phyloP scores from a whole-genome alignment of 495 filamentous ascomycete genomes.

The Echria macrotheca region DNA sequence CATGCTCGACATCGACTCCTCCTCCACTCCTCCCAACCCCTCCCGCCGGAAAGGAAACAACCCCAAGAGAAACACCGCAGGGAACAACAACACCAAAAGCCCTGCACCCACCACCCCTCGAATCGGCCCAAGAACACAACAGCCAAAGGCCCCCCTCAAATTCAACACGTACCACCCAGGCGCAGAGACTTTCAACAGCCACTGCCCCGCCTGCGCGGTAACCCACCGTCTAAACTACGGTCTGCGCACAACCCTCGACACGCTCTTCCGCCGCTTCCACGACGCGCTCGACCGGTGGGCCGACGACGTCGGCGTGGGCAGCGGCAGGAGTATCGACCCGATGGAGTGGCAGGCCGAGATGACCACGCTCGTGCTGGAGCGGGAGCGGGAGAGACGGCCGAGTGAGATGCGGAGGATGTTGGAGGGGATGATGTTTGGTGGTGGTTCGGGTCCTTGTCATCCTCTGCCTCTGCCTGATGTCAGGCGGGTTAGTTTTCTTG shows the following conservation, averaged over 20 bases:
- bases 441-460: no score
- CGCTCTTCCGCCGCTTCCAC: slow-evolving; percentile 5
- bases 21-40: background rate
- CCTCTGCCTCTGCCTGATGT: no score
- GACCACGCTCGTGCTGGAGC: slow-evolving; percentile 13
- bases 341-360: slow-evolving; percentile 39
- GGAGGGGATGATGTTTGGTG: background rate
- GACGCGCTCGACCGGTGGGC: slow-evolving; percentile 24
- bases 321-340: slow-evolving; percentile 17
- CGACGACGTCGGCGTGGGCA: slow-evolving; percentile 27
- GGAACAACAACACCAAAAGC: background rate
- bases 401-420: background rate
- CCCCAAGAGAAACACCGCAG: background rate
- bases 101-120: no score
- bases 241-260: background rate
- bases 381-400: background rate
- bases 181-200: background rate
- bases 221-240: background rate
- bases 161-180: no score
- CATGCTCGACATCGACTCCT: background rate
- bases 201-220: background rate
- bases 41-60: background rate
- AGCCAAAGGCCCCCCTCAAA: no score
- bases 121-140: no score
- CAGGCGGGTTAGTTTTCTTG: no score